Evolutionary conservation across 2,329 filamentous ascomycete genomes (phyloP).

Genomic region (Phialocephala sp.): DNA sequence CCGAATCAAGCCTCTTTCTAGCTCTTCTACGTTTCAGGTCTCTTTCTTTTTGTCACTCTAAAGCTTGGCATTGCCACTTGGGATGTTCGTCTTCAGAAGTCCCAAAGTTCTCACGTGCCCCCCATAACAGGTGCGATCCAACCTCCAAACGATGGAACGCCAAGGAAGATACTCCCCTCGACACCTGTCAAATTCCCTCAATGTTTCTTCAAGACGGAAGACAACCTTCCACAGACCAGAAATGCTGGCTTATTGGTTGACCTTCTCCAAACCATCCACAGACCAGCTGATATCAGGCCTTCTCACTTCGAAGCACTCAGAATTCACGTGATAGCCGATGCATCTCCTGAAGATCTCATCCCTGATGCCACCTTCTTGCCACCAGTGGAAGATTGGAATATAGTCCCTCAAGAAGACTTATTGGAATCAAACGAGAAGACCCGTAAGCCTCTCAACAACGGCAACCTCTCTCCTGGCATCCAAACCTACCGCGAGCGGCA

Average conservation of each 20-base stretch:
- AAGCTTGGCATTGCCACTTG: conserved; percentile 5
- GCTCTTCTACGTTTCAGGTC: conserved; percentile 23
- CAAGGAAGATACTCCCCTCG: conserved; percentile 35
- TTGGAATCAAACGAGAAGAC: conserved; percentile 54
- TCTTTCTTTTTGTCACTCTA: conserved; percentile 9
- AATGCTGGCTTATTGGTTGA: conserved; percentile 50
- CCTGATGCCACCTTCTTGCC: conserved; percentile 60
- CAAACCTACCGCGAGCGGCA: conserved; percentile 63
- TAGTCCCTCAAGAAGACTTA: conserved; percentile 34
- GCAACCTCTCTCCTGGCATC: conserved; percentile 60
- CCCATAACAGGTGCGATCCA: conserved; percentile 31
- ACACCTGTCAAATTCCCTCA: conserved; percentile 38
- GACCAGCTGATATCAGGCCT: conserved; percentile 55
- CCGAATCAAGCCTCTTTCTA: conserved; percentile 10
- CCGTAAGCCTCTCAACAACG: conserved; percentile 56
- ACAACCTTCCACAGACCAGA: conserved; percentile 39
- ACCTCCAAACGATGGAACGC: conserved; percentile 29
- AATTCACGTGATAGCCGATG: conserved; percentile 59
- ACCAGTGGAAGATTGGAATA: conserved; percentile 56
- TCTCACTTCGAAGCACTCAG: conserved; percentile 63
- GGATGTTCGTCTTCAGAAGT: conserved; percentile 13
- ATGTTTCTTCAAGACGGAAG: conserved; percentile 46
- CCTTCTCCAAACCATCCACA: conserved; percentile 59
- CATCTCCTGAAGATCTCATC: conserved; percentile 54
- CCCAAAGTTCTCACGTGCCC: conserved; percentile 27